Conservation (phyloP, 257 asterid species). For the Nicotiana knightiana region DNA sequence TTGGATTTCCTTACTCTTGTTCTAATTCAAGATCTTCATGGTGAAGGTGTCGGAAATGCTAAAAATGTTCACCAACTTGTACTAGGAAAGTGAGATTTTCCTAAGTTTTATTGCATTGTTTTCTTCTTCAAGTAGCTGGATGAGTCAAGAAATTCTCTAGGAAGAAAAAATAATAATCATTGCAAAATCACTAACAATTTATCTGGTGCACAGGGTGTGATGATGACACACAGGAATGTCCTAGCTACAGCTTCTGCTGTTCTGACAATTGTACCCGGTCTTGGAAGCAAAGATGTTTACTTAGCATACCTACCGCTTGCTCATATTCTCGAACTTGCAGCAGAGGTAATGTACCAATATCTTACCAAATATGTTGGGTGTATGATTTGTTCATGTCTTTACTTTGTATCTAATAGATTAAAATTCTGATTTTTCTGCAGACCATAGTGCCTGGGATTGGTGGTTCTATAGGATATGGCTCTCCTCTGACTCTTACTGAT, state of each 20-base stretch:
- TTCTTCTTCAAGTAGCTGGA: background rate
- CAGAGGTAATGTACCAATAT: slow-evolving; percentile 56
- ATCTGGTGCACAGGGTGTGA: slow-evolving; percentile 66
- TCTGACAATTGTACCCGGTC: slow-evolving; percentile 76
- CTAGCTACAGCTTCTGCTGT: slow-evolving; percentile 93
- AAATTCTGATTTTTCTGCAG: slow-evolving; percentile 33
- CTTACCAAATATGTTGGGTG: background rate
- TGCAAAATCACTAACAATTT: background rate
- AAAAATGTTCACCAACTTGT: background rate
- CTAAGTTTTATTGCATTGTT: background rate
- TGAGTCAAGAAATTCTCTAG: background rate
- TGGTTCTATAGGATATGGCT: slow-evolving; percentile 91
- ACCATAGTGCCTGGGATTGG: slow-evolving; percentile 72
- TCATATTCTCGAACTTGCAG: slow-evolving; percentile 95
- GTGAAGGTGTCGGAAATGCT: background rate
- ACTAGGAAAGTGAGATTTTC: background rate
- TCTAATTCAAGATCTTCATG: background rate
- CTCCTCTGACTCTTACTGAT: slow-evolving; percentile 95
- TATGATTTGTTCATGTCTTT: slow-evolving; percentile 5
- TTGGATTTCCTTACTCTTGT: background rate
- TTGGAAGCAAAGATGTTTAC: slow-evolving; percentile 72
- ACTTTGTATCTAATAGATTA: background rate
- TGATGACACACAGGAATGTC: slow-evolving; percentile 95
- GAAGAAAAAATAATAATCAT: background rate
- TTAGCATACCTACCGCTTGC: slow-evolving; percentile 94